Conservation (phyloP, 352 stramenopile species). For the Globisporangium irregulare region DNA sequence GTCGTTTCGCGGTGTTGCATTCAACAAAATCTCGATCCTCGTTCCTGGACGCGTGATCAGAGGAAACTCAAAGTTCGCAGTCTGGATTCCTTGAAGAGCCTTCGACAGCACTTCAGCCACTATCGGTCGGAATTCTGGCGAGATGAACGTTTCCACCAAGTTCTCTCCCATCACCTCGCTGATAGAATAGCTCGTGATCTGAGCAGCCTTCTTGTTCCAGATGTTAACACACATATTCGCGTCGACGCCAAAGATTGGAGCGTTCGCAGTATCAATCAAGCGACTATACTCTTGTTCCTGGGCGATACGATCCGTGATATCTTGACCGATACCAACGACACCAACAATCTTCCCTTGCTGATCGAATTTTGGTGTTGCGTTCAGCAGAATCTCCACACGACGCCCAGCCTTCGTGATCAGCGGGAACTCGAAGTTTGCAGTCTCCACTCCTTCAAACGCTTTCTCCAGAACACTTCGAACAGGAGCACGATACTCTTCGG, state of each 20-base stretch:
- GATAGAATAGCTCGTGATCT: slow-evolving; percentile 89
- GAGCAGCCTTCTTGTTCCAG: slow-evolving; percentile 87
- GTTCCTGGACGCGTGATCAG: slow-evolving; percentile 66
- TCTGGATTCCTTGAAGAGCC: slow-evolving; percentile 69
- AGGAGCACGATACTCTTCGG: no score
- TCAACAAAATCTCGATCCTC: slow-evolving; percentile 70
- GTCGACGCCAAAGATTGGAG: slow-evolving; percentile 69
- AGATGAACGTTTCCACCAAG: slow-evolving; percentile 85
- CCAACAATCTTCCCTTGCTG: no score
- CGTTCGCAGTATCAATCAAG: slow-evolving; percentile 68
- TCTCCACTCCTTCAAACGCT: slow-evolving; percentile 14
- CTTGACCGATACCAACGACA: no score
- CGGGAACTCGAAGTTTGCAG: slow-evolving; percentile 70
- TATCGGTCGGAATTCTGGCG: slow-evolving; percentile 57
- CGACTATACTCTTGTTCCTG: slow-evolving; percentile 46
- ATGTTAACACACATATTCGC: slow-evolving; percentile 77
- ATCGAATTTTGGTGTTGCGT: slow-evolving; percentile 34
- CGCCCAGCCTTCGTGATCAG: slow-evolving; percentile 68
- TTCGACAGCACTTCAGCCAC: slow-evolving; percentile 74
- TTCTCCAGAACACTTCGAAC: no score
- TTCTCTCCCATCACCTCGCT: slow-evolving; percentile 85
- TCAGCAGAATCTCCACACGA: slow-evolving; percentile 71
- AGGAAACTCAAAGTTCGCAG: slow-evolving; percentile 89
- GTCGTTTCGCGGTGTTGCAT: slow-evolving; percentile 68
- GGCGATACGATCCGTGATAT: slow-evolving; percentile 39